Evolutionary conservation across 202 grass and related monocot species (phyloP).

Genomic region (Zoysia matrella): DNA sequence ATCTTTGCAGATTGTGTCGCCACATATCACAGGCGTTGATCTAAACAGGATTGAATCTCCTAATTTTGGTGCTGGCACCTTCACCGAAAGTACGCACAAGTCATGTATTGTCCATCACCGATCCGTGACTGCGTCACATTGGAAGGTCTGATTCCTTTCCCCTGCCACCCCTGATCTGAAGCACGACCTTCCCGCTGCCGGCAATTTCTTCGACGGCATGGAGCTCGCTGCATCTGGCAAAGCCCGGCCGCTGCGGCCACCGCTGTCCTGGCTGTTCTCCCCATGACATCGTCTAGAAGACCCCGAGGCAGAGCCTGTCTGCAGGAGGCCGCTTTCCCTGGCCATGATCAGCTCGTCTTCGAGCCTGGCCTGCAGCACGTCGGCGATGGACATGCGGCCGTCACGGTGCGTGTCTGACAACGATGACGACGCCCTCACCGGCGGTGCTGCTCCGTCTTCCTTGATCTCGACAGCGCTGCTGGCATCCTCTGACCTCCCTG

Average conservation of each 20-base stretch:
- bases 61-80: too few species aligned
- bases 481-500: slow-evolving; percentile 41
- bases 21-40: too few species aligned
- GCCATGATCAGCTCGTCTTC: slow-evolving; percentile 77
- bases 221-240: slow-evolving; percentile 40
- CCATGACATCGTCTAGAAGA: slow-evolving; percentile 52
- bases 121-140: too few species aligned
- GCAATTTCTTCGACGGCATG: slow-evolving; percentile 55
- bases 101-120: too few species aligned
- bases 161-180: slow-evolving; percentile 66
- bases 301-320: slow-evolving; percentile 31
- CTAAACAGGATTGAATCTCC: too few species aligned
- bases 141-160: slow-evolving; percentile 41
- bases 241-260: slow-evolving; percentile 32
- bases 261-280: slow-evolving; percentile 51
- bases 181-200: slow-evolving; percentile 61
- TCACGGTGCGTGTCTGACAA: slow-evolving; percentile 60
- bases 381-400: slow-evolving; percentile 69
- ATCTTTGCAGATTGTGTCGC: too few species aligned
- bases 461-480: slow-evolving; percentile 55
- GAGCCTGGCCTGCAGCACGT: slow-evolving; percentile 69
- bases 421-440: slow-evolving; percentile 48
- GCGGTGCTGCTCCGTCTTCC: slow-evolving; percentile 37
- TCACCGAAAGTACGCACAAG: too few species aligned
- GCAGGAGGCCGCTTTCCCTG: slow-evolving; percentile 63